Evolutionary conservation across 495 filamentous ascomycete species (phyloP), one percentile per base, ranked within the genome.

Genomic region (Hypoxylon cercidicola): DNA sequence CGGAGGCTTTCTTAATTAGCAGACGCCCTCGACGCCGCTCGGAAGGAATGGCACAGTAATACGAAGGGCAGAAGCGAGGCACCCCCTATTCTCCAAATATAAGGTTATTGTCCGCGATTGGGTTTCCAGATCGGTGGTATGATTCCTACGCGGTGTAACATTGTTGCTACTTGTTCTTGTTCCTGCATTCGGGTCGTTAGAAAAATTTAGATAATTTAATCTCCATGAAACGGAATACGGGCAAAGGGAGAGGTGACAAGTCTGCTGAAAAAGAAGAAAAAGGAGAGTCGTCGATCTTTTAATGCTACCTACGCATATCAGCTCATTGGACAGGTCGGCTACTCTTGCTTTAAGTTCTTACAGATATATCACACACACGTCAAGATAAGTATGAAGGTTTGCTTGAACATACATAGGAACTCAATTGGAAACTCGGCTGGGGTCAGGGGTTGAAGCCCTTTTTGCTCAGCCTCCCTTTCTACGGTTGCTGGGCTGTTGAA

Each of bases 91-190:
- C 39, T 37, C 47, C 47, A 21, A 30, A 20, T 51, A 30, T 44
- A 30, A 19, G 21, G 43, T 35, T 53, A 43, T 54, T 49, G 50
- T 39, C 45, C 18, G 51, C 50, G 51, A 55, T 20, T 41, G 35
- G 63, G 52, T 52, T 53, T 23, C 46, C 20, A 61, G 56, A 51
- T 56, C 52, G 57, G 57, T 66, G 51, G 63, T 51, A 66, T 61
- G 43, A 40, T 41, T 57, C 52, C 45, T 57, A 35, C 30, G 50
- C 23, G 30, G 52, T 51, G 47, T 41, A 43, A 57, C 63, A 16
- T 30, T 32, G 45, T 55, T 20, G 51, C 19, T 28, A 18, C 21
- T 16, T 12, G 53, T 64, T 32, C 21, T 16, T 12, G 53, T 64
- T 32, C 39, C 32, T 44, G 46, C 39, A 46, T 62, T 9, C 23